Conservation (phyloP, 1,284 basidiomycete genomes). For the Leccinum colubrinum region DNA sequence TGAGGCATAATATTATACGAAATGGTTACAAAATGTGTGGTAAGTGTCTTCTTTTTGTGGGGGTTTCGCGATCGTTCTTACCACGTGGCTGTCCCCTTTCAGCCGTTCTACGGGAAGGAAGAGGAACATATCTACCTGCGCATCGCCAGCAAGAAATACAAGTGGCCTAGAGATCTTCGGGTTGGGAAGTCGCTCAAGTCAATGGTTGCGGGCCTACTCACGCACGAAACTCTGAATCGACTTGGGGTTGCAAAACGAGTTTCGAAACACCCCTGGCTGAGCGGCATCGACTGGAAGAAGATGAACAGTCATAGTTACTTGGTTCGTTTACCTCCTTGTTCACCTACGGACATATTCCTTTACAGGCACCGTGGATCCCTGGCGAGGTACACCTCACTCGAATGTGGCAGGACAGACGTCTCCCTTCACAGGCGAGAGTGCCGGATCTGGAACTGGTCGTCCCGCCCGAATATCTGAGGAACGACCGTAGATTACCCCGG, state of each 20-base stretch:
- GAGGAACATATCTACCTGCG: constrained; percentile 12
- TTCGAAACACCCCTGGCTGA: constrained; percentile 39
- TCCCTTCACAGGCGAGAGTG: constrained; percentile 21
- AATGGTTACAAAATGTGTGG: too few relatives aligned
- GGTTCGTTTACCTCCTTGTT: constrained; percentile 32
- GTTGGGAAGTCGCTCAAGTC: constrained; percentile 40
- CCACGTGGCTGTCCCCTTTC: too few relatives aligned
- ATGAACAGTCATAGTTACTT: constrained; percentile 40
- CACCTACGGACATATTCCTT: not conserved
- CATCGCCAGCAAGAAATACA: constrained; percentile 27
- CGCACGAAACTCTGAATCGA: constrained; percentile 34
- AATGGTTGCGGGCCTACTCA: constrained; percentile 41
- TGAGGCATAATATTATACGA: too few relatives aligned
- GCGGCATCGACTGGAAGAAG: constrained; percentile 43
- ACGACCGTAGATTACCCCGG: constrained; percentile 34
- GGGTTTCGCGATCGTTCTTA: too few relatives aligned
- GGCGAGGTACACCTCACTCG: constrained; percentile 14
- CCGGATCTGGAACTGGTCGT: constrained; percentile 21
- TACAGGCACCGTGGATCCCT: constrained; percentile 34
- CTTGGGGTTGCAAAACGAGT: constrained; percentile 39
- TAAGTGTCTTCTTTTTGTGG: too few relatives aligned
- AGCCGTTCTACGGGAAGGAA: too few relatives aligned
- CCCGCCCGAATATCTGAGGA: constrained; percentile 29
- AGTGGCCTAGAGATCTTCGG: constrained; percentile 35
- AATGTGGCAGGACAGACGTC: constrained; percentile 26